Conservation (phyloP, 2,329 filamentous ascomycete genomes). For the Aspergillus amoenus region DNA sequence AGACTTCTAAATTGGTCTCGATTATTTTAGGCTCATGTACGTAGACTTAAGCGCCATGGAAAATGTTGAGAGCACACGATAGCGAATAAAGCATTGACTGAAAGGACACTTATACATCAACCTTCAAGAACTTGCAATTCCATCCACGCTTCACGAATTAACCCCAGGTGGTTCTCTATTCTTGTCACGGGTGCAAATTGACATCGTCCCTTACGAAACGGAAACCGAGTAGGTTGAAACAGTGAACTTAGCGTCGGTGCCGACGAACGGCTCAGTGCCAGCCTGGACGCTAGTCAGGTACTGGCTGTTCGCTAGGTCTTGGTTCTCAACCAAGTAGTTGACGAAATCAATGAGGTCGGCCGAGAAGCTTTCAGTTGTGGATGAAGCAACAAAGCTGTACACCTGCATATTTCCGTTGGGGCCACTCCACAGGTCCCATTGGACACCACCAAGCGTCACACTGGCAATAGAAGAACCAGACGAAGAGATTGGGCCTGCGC, state of each 20-base stretch:
- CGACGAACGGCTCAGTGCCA: conserved; percentile 39
- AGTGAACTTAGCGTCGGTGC: conserved; percentile 26
- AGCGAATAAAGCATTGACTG: conserved; percentile 1
- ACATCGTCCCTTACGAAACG: conserved; percentile 21
- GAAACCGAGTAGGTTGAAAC: conserved; percentile 31
- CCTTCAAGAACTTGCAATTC: neutral
- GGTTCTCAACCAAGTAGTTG: conserved; percentile 51
- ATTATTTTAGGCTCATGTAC: neutral
- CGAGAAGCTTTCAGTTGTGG: conserved; percentile 52
- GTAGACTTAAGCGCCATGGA: neutral
- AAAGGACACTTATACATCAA: neutral
- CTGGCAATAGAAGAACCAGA: conserved; percentile 54
- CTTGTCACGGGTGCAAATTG: neutral
- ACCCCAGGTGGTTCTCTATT: neutral
- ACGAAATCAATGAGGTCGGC: conserved; percentile 61
- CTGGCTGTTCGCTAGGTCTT: conserved; percentile 43
- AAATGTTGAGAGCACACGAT: neutral
- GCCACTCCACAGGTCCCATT: conserved; percentile 63
- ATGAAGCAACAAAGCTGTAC: conserved; percentile 58
- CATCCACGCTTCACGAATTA: neutral
- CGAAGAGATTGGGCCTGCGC: conserved; percentile 56
- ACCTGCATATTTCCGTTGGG: conserved; percentile 58
- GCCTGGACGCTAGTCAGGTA: conserved; percentile 52
- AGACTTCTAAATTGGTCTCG: neutral
- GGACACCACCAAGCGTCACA: conserved; percentile 52